A percentile compares a stretch with the other conserved stretches of the same genome.
These are phyloP conservation scores for Kazachstania viticola DNA, from an alignment of 805 yeast species.

Conservation along the genomic window DNA sequence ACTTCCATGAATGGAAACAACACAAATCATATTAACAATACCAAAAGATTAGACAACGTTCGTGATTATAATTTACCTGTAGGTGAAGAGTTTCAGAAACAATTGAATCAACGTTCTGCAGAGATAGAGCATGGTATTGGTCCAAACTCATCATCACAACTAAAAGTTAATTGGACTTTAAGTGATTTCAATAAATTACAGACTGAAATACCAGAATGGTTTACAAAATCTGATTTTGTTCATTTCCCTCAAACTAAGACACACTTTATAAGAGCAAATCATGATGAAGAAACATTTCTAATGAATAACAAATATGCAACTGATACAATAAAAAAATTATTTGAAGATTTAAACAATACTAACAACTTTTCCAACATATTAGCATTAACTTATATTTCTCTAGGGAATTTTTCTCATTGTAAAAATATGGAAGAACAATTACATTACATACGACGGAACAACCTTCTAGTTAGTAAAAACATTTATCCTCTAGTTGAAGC, in stretches of 20 bases:
- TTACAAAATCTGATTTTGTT: slow-evolving; percentile 24
- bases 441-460: slow-evolving; percentile 13
- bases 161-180: slow-evolving; percentile 35
- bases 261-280: slow-evolving; percentile 8
- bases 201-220: slow-evolving; percentile 40
- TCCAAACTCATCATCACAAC: slow-evolving; percentile 26
- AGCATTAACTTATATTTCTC: slow-evolving; percentile 16
- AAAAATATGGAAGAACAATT: slow-evolving; percentile 10
- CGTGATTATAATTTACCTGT: slow-evolving; percentile 27
- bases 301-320: slow-evolving; percentile 12
- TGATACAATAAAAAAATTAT: slow-evolving; percentile 1
- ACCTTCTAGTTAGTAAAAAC: slow-evolving; percentile 8
- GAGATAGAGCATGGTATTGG: slow-evolving; percentile 13
- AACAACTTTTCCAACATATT: slow-evolving; percentile 6
- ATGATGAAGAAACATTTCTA: slow-evolving; percentile 6
- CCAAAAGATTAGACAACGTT: slow-evolving; percentile 1
- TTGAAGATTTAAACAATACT: slow-evolving; percentile 2
- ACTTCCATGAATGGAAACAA: no score
- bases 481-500: slow-evolving; percentile 7
- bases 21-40: slow-evolving; percentile 1
- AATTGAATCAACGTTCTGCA: slow-evolving; percentile 28
- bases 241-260: slow-evolving; percentile 8
- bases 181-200: slow-evolving; percentile 27
- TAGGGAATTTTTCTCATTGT: slow-evolving; percentile 15
- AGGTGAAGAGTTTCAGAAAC: slow-evolving; percentile 25